Evolutionary conservation across 2,329 filamentous ascomycete genomes (phyloP), one percentile per base, ranked within the genome.

Genomic region (Cyphellophora europaea): DNA sequence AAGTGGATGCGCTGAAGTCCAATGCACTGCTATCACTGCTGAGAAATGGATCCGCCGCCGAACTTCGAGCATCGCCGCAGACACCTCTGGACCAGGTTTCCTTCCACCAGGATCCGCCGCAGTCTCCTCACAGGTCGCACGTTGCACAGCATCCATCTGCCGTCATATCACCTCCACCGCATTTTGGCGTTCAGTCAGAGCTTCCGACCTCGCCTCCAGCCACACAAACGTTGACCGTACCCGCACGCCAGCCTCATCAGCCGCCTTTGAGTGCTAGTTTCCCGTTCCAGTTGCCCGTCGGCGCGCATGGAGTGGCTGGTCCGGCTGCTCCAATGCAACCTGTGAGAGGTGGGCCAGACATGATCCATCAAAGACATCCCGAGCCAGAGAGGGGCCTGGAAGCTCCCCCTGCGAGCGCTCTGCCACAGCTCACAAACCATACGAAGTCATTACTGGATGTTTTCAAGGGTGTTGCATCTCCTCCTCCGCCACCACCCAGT

Each of bases 341-440:
- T 31, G 69, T 64, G 10, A n/a, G n/a, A n/a, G 60, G 61, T 8
- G 63, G 65, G 40, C 61, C 60, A 27, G 55, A 64, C 43, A 62
- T 67, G 50, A 53, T 57, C 19, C 56, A 58, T 36, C 51, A 52
- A 25, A 49, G 56, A 14, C 58, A 54, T 19, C 41, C 46, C 19
- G 43, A 53, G 27, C 34, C 56, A 33, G 59, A 61, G 37, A 59
- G 60, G n/a, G 61, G 65, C 27, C 10, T 16, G 3, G 54, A 57
- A 21, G 63, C 70, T 18, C 75, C 74, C 2, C 64, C 70, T 19
- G 71, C 74, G 54, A 74, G 46, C 51, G 71, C 71, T 33, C 51
- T 79, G 15, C 74, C 75, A 11, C 62, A 68, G 25, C 63, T 79
- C 19, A 77, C 62, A 21, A 65, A 65, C 10, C 74, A 79, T 51